Evolutionary conservation across 1,284 basidiomycete genomes (phyloP).

Genomic region (Leccinum cinnamomeum): DNA sequence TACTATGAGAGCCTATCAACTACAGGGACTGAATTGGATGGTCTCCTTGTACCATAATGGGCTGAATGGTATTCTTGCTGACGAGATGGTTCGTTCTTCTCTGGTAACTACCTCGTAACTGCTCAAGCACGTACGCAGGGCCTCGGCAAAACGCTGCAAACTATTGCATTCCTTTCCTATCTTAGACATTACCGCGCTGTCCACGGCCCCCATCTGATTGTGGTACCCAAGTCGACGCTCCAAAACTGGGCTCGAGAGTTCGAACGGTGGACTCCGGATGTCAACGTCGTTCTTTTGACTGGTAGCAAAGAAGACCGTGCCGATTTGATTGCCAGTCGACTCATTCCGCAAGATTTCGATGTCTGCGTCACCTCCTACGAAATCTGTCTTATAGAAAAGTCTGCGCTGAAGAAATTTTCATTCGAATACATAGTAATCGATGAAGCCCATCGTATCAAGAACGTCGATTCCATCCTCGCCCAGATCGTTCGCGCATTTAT

Average conservation of each 20-base stretch:
- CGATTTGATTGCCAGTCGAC: slow-evolving; percentile 73
- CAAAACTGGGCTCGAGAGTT: slow-evolving; percentile 98
- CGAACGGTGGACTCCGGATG: slow-evolving; percentile 88
- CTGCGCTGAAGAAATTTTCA: slow-evolving; percentile 88
- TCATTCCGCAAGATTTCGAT: slow-evolving; percentile 91
- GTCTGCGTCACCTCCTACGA: slow-evolving; percentile 98
- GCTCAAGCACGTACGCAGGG: slow-evolving; percentile 53
- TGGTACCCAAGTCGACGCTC: slow-evolving; percentile 96
- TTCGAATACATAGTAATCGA: slow-evolving; percentile 99
- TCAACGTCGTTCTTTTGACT: slow-evolving; percentile 80
- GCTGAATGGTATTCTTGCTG: slow-evolving; percentile 90
- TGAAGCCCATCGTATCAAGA: slow-evolving; percentile 99
- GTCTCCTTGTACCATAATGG: slow-evolving; percentile 90
- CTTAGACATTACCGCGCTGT: slow-evolving; percentile 84
- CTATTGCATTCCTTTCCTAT: slow-evolving; percentile 96
- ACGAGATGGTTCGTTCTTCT: slow-evolving; percentile 76
- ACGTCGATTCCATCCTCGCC: slow-evolving; percentile 94
- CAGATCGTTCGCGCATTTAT: slow-evolving; percentile 95
- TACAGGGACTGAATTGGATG: slow-evolving; percentile 99
- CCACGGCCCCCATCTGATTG: slow-evolving; percentile 87
- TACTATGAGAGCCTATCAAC: slow-evolving; percentile 90
- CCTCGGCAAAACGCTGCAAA: slow-evolving; percentile 97
- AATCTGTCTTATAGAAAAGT: slow-evolving; percentile 94
- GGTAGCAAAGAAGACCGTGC: slow-evolving; percentile 90
- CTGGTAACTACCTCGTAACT: neutral